Evolutionary conservation across 306 rosid species (phyloP).

Genomic region (Amphicarpaea edgeworthii): DNA sequence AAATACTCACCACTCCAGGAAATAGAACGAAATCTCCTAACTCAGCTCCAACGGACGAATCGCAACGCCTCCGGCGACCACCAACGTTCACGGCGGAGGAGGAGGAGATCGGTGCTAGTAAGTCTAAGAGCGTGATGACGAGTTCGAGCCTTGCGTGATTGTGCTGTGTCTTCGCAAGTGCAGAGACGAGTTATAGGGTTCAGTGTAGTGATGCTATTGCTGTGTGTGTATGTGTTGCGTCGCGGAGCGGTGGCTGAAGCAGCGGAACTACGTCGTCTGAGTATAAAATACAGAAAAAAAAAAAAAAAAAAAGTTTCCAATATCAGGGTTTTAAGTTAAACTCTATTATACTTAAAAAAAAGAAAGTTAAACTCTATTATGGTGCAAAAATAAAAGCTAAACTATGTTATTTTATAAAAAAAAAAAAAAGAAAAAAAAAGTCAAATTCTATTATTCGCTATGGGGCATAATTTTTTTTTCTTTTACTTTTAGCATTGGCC

Average conservation of each 20-base stretch:
- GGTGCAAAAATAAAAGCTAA: too few relatives aligned
- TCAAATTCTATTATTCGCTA: too few relatives aligned
- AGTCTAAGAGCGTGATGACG: neutral
- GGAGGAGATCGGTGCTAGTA: neutral
- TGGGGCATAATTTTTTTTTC: too few relatives aligned
- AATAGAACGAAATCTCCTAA: neutral
- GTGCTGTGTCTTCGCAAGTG: neutral
- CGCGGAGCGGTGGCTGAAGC: neutral
- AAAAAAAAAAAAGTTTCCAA: neutral
- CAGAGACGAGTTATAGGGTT: neutral
- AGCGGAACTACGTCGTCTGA: neutral
- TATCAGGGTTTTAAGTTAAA: too few relatives aligned
- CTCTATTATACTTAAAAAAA: too few relatives aligned
- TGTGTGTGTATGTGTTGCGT: neutral
- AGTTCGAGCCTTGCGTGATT: neutral
- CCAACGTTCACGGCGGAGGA: neutral
- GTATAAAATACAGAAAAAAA: too few relatives aligned
- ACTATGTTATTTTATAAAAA: too few relatives aligned
- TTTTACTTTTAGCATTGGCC: too few relatives aligned
- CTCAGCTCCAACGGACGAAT: neutral
- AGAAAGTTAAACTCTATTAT: too few relatives aligned
- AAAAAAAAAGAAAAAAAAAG: too few relatives aligned
- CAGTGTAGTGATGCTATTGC: neutral
- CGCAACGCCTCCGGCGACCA: neutral
- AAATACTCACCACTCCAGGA: neutral